A percentile compares a stretch with the other conserved stretches of the same genome.
Evolutionary conservation across 2,329 filamentous ascomycete genomes (phyloP).

Genomic region (Zymoseptoria tritici): DNA sequence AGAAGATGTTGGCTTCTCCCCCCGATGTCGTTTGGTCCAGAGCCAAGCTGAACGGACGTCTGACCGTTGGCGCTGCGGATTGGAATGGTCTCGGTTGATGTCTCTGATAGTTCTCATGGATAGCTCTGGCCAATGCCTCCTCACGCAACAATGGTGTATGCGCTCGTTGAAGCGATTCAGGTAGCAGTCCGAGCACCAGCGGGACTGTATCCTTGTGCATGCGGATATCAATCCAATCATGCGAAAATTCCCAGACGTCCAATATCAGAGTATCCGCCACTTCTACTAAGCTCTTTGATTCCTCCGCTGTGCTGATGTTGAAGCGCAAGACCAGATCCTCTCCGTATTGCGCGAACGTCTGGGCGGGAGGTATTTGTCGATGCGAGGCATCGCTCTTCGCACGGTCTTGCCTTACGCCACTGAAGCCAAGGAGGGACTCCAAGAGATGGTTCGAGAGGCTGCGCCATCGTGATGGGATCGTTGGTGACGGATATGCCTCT

Average conservation of each 20-base stretch:
- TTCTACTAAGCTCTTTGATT: slow-evolving; percentile 63
- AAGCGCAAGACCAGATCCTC: slow-evolving; percentile 86
- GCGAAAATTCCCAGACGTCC: slow-evolving; percentile 82
- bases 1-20: slow-evolving; percentile 63
- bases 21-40: slow-evolving; percentile 15
- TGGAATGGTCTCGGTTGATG: slow-evolving; percentile 24
- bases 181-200: slow-evolving; percentile 72
- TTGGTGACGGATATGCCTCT: background rate
- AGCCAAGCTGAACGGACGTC: slow-evolving; percentile 20
- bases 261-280: slow-evolving; percentile 69
- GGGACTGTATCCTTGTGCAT: slow-evolving; percentile 68
- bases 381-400: background rate
- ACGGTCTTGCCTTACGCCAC: background rate
- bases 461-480: slow-evolving; percentile 11
- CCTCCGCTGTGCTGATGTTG: slow-evolving; percentile 61
- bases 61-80: background rate
- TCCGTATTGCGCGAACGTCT: slow-evolving; percentile 49
- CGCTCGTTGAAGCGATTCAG: slow-evolving; percentile 61
- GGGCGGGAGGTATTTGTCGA: slow-evolving; percentile 12
- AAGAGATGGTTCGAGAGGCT: slow-evolving; percentile 9
- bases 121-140: slow-evolving; percentile 58
- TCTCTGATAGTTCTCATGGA: slow-evolving; percentile 65
- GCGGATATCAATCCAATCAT: slow-evolving; percentile 77
- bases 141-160: slow-evolving; percentile 74
- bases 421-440: slow-evolving; percentile 9